phyloP scores from a whole-genome alignment of 805 yeast species.

The Wickerhamiella allomyrinae region DNA sequence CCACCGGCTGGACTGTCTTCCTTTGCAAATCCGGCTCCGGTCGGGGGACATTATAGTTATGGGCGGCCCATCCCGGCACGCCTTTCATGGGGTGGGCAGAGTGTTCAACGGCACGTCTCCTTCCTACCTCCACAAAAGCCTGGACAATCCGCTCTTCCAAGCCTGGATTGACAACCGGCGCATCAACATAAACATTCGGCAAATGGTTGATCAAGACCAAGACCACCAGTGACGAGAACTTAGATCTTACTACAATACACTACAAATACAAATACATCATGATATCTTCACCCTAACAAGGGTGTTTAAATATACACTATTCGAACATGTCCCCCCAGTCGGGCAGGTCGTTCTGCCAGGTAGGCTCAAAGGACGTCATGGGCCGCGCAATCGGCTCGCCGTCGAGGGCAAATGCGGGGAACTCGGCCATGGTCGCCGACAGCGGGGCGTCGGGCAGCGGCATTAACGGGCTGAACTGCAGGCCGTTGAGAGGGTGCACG shows the following conservation, averaged over 20 bases:
- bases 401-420: slow-evolving; percentile 5
- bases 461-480: neutral
- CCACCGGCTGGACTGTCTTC: slow-evolving; percentile 15
- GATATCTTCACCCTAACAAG: neutral
- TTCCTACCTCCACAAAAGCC: slow-evolving; percentile 8
- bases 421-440: neutral
- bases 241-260: neutral
- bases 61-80: slow-evolving; percentile 29
- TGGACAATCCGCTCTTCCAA: slow-evolving; percentile 10
- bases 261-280: neutral
- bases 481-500: neutral
- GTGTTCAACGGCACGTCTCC: slow-evolving; percentile 27
- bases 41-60: slow-evolving; percentile 30
- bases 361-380: slow-evolving; percentile 12
- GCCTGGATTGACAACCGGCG: slow-evolving; percentile 27
- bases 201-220: no score
- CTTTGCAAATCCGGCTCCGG: slow-evolving; percentile 25
- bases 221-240: neutral
- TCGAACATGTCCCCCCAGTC: slow-evolving; percentile 10
- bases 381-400: slow-evolving; percentile 9
- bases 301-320: neutral
- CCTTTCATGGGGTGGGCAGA: slow-evolving; percentile 32
- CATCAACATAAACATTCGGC: slow-evolving; percentile 29
- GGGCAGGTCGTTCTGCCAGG: slow-evolving; percentile 8
- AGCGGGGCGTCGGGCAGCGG: slow-evolving; percentile 4